These are phyloP conservation scores for Blastobotrys ciferrii DNA, from an alignment of 1,139 yeast genomes.

Conservation along the genomic window DNA sequence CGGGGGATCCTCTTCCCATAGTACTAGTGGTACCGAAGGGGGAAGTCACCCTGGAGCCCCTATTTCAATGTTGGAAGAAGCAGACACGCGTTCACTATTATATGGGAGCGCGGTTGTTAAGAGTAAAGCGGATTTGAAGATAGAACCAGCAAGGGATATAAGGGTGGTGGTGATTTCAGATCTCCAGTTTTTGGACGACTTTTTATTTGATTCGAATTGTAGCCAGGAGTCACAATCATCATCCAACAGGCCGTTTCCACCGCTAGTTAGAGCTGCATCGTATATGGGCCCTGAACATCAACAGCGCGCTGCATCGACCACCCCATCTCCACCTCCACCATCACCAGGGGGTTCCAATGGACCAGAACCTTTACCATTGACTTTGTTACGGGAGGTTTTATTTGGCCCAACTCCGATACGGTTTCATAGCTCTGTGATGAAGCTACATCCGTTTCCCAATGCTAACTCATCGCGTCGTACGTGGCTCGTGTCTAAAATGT, in stretches of 20 bases:
- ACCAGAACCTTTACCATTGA: constrained; percentile 20
- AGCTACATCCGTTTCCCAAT: constrained; percentile 27
- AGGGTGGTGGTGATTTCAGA: constrained; percentile 30
- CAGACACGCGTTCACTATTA: constrained; percentile 30
- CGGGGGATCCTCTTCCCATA: not conserved
- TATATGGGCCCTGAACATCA: not conserved
- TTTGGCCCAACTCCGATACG: constrained; percentile 30
- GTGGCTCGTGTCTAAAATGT: constrained; percentile 27
- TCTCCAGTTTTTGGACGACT: constrained; percentile 22
- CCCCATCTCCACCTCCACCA: constrained; percentile 9
- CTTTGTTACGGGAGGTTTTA: constrained; percentile 27
- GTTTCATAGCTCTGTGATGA: constrained; percentile 26
- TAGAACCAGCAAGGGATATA: constrained; percentile 24
- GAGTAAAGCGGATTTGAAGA: constrained; percentile 17
- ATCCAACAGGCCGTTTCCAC: constrained; percentile 3
- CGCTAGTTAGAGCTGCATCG: not conserved
- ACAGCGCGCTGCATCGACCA: constrained; percentile 3
- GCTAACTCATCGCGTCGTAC: constrained; percentile 11
- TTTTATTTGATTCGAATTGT: constrained; percentile 27
- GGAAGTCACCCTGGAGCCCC: constrained; percentile 17
- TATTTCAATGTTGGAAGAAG: constrained; percentile 30
- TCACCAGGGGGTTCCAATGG: constrained; percentile 5
- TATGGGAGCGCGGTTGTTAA: constrained; percentile 22
- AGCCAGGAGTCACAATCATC: not conserved
- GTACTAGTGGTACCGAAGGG: not conserved